Base-by-base conservation (phyloP, 2,329 filamentous ascomycete species). In the Coniosporium tulheliwenetii region DNA sequence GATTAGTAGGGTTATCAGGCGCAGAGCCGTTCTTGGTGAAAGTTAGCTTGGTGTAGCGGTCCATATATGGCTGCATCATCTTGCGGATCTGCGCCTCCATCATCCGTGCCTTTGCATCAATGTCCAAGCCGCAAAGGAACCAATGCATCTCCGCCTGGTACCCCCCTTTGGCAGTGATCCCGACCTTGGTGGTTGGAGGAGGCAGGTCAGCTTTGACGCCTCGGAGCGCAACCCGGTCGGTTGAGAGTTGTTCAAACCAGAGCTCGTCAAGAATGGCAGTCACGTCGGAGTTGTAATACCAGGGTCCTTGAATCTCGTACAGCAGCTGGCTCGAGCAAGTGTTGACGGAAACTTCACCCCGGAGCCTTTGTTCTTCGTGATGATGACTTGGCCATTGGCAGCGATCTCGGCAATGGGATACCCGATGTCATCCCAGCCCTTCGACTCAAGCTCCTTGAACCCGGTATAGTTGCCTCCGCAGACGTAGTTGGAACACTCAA, bases 351-450 rank as follows among this genome's bases (percentile, higher is more conserved):
- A 45, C 40, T 19, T 15, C 46, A n/a, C 67, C 65, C 59, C 60
- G 7, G 55, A 50, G 42, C 55, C 51, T 7, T 56, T 52, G 40
- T 67, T 62, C 45, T 66, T 67, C 13, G 62, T 64, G 48, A 67
- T 65, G 13, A 64, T 51, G 10, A 60, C 59, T 30, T 56, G 47
- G 5, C 65, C 65, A 15, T 59, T 52, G 0, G 48, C 44, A 10
- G 58, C 58, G 35, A 68, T 64, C 44, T 67, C 64, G 3, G 63
- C 64, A 37, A 68, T 66, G 1, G 64, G 64, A 44, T 59, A 67
- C 30, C 63, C 65, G 13, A 64, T 63, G 40, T 70, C 61, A 7
- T 59, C 46, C 64, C 64, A 69, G 14, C 52, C 53, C 16, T 60
- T 51, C 15, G 37, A 39, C 31, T 54, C 50, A 9, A 57, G 48